Conservation (phyloP, 1,139 yeast genomes). For the Entelexis sorbosivorans region DNA sequence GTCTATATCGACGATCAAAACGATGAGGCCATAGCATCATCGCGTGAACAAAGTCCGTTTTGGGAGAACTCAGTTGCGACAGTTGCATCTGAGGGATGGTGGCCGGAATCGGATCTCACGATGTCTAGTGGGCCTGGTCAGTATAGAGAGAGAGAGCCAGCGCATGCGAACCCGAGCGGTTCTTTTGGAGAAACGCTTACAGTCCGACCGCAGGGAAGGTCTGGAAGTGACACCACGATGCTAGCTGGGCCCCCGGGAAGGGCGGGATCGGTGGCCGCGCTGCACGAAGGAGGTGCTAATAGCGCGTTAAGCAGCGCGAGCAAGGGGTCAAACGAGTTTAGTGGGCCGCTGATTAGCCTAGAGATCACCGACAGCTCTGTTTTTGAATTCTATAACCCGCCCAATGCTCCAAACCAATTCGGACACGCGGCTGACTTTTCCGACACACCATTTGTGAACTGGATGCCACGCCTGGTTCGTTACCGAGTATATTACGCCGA, state of each 20-base stretch:
- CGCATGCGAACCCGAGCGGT: neutral
- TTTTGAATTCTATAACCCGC: neutral
- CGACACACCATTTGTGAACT: conserved; percentile 39
- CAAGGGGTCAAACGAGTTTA: neutral
- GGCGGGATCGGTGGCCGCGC: neutral
- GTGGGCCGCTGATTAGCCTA: conserved; percentile 9
- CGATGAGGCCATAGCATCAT: neutral
- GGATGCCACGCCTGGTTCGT: conserved; percentile 33
- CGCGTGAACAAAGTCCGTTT: neutral
- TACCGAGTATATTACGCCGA: conserved; percentile 71
- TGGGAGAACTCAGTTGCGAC: conserved; percentile 3
- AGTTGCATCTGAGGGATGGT: neutral
- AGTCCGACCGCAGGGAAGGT: neutral
- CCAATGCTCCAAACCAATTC: neutral
- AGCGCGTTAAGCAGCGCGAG: neutral
- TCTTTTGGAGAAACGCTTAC: neutral
- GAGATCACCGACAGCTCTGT: conserved; percentile 5
- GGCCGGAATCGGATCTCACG: neutral
- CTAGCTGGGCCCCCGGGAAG: neutral
- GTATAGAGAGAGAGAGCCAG: neutral
- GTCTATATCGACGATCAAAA: neutral
- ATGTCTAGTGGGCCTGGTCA: neutral
- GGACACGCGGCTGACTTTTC: neutral
- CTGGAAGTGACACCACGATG: neutral
- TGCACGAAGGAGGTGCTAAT: neutral